Base-by-base conservation (phyloP, 352 stramenopile species). In the Pythium guiyangense region DNA sequence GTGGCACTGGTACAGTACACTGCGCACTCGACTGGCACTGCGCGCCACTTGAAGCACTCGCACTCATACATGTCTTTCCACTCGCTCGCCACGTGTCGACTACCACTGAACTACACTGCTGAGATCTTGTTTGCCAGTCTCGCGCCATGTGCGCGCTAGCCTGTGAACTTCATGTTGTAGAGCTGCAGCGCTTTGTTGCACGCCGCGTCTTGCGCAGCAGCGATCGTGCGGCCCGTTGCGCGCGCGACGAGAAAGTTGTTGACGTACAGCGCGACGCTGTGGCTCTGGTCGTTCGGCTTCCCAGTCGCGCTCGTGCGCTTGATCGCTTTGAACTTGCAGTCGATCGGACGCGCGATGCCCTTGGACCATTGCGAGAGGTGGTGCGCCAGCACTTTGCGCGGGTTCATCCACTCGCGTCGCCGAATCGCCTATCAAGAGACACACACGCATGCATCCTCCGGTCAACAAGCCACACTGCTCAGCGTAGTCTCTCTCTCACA, bases 401-500 rank as follows among this genome's bases (percentile, higher is more conserved):
- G 74, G 31, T 84, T 88, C 77, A 94, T 89, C 83, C 83, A 93
- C 59, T 93, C 74, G n/a, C 85, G 83, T 15, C 80, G 70, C 14
- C 63, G 73, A 52, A 95, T 92, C 15, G 79, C 79, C 59, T 82
- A 60, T 26, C 18, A 45, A 45, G 34, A 52, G 27, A 47, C 14
- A 29, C 14, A 52, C n/a, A 22, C 22, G 22, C 22, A 22, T 22
- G 22, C 22, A 26, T 6, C n/a, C 45, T 22, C 11, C 52, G 50
- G 14, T 22, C 15, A 45, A 14, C 39, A 11, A 47, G 18, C 6
- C n/a, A 56, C 22, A 9, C 31, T 14, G 31, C 31, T 22, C 31
- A 37, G 31, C 31, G 40, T 52, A 45, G 25, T n/a, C 25, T n/a
- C 66, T 5, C 44, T 14, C 22, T 22, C 43, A 29, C 8, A 11